Percentiles rank a stretch among this genome's conserved stretches.
phyloP scores from a whole-genome alignment of 2,329 filamentous ascomycete genomes.

The Phaeomoniella chlamydospora region DNA sequence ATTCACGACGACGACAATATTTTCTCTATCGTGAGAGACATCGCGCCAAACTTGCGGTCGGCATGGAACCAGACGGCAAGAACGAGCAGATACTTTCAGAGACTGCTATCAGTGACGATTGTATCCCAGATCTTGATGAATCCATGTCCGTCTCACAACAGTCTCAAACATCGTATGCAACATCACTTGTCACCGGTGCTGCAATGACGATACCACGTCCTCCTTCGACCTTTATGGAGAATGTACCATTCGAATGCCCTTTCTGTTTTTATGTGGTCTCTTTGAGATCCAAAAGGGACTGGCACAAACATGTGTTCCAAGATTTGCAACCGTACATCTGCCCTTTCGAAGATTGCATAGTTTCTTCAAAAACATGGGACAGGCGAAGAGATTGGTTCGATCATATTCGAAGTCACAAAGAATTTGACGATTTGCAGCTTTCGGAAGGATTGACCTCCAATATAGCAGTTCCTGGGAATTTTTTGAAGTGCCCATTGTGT shows the following conservation, averaged over 20 bases:
- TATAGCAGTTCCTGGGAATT: no score
- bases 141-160: conserved; percentile 2
- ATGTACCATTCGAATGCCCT: conserved; percentile 21
- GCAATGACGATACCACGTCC: conserved; percentile 13
- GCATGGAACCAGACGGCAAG: conserved; percentile 8
- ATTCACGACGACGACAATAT: conserved; percentile 19
- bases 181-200: conserved; percentile 9
- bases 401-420: no score
- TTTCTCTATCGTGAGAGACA: conserved; percentile 24
- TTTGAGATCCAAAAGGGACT: conserved; percentile 11
- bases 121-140: conserved; percentile 3
- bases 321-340: conserved; percentile 26
- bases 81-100: conserved; percentile 5
- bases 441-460: no score
- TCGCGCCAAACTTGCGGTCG: conserved; percentile 17
- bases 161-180: conserved; percentile 17
- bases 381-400: conserved; percentile 5
- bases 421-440: no score
- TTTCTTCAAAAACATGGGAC: conserved; percentile 8
- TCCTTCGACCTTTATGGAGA: conserved; percentile 9
- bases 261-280: conserved; percentile 24
- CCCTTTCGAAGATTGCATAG: conserved; percentile 13
- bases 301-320: conserved; percentile 23
- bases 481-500: conserved; percentile 2
- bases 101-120: conserved; percentile 4